Evolutionary conservation across 805 yeast species (phyloP).

Genomic region (Metschnikowia reukaufii): DNA sequence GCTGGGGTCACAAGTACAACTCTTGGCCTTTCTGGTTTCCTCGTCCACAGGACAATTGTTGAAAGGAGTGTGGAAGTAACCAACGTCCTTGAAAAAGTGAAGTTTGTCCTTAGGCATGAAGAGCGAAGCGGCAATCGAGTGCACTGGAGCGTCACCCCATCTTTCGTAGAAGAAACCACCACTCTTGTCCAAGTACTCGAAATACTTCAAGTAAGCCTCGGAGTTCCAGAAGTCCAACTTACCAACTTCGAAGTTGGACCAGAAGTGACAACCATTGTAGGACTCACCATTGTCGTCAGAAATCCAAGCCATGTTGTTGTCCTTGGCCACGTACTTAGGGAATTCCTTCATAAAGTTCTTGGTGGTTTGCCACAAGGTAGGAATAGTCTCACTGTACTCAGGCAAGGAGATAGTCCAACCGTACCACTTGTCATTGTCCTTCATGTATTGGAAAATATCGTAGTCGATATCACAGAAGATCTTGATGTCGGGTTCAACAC

Average conservation of each 20-base stretch:
- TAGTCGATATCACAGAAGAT: slow-evolving; percentile 80
- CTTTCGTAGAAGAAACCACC: slow-evolving; percentile 95
- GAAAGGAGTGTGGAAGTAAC: slow-evolving; percentile 83
- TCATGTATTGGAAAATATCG: slow-evolving; percentile 83
- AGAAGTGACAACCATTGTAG: slow-evolving; percentile 83
- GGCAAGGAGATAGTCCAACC: slow-evolving; percentile 83
- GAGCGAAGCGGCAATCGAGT: slow-evolving; percentile 81
- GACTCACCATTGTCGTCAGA: slow-evolving; percentile 66
- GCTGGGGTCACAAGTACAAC: slow-evolving; percentile 71
- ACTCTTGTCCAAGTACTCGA: slow-evolving; percentile 68
- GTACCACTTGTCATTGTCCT: slow-evolving; percentile 73
- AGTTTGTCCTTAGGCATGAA: slow-evolving; percentile 68
- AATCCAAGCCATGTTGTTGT: slow-evolving; percentile 69
- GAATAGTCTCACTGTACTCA: slow-evolving; percentile 83
- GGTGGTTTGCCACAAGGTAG: slow-evolving; percentile 78
- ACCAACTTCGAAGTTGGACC: slow-evolving; percentile 89
- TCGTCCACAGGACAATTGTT: slow-evolving; percentile 75
- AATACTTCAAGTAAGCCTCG: slow-evolving; percentile 67
- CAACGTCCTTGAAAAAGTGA: slow-evolving; percentile 81
- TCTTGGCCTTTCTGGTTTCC: slow-evolving; percentile 52
- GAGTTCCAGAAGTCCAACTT: slow-evolving; percentile 72
- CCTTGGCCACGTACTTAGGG: slow-evolving; percentile 60
- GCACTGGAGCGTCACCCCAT: slow-evolving; percentile 96
- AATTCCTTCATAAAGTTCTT: slow-evolving; percentile 62
- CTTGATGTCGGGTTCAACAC: slow-evolving; percentile 86